These are phyloP conservation scores for Corymbia citriodora DNA, from an alignment of 441 rosid genomes.

Conservation along the genomic window DNA sequence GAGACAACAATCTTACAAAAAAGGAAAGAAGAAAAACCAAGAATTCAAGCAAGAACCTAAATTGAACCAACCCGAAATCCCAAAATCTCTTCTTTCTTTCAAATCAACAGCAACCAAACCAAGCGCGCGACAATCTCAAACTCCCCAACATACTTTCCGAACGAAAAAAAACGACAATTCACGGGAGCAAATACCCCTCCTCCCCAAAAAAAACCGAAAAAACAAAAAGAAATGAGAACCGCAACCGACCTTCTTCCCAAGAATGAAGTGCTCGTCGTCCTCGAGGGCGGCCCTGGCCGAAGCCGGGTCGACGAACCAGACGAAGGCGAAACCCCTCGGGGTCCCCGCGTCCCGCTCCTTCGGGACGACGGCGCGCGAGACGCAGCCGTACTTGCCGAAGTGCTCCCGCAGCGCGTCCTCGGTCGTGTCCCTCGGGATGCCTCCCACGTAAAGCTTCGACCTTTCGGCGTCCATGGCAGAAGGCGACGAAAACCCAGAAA, in stretches of 20 bases:
- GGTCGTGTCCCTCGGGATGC: constrained; percentile 50
- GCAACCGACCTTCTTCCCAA: constrained; percentile 59
- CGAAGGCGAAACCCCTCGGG: constrained; percentile 75
- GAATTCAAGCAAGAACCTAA: background rate
- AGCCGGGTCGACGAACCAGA: constrained; percentile 45
- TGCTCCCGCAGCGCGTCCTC: constrained; percentile 50
- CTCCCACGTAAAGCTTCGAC: constrained; percentile 67
- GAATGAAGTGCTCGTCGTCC: constrained; percentile 40
- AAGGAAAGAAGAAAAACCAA: background rate
- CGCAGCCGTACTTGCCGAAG: constrained; percentile 64
- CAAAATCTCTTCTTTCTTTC: background rate
- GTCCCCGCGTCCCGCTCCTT: constrained; percentile 31
- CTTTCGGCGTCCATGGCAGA: constrained; percentile 38
- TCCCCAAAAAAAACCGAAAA: background rate
- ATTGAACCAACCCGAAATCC: background rate
- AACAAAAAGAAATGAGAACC: background rate
- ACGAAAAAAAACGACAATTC: background rate
- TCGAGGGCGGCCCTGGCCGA: constrained; percentile 50
- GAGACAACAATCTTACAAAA: background rate
- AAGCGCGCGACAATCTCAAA: background rate
- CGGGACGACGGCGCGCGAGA: constrained; percentile 43
- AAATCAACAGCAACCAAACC: background rate
- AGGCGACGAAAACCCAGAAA: background rate
- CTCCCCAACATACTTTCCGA: background rate
- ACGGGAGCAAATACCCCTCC: background rate